Conservation (phyloP, 352 stramenopile species). For the Phytopythium vexans region DNA sequence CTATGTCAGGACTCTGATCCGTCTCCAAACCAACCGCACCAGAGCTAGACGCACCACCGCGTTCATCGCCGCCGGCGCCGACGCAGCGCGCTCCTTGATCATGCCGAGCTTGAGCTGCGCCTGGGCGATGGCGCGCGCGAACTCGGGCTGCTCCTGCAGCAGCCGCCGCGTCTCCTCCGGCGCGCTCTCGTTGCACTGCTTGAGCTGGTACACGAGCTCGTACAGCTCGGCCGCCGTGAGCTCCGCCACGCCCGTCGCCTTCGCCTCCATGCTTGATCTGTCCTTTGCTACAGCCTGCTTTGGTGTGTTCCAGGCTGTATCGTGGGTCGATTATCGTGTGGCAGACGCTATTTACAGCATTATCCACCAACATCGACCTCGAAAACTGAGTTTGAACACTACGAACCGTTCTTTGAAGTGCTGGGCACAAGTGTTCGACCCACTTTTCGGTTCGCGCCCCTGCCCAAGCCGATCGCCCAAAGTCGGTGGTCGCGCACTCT, state of each 20-base stretch:
- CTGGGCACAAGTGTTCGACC: no score
- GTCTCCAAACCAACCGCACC: background rate
- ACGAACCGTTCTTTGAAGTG: no score
- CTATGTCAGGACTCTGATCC: no score
- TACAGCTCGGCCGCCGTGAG: slow-evolving; percentile 56
- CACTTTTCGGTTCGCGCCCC: no score
- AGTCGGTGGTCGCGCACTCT: no score
- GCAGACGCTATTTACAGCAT: no score
- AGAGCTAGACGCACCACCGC: slow-evolving; percentile 27
- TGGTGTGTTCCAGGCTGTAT: no score
- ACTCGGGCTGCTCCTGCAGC: slow-evolving; percentile 73
- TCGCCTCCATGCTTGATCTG: slow-evolving; percentile 28
- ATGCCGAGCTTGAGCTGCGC: slow-evolving; percentile 72
- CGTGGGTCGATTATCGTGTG: no score
- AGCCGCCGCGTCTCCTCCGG: slow-evolving; percentile 62
- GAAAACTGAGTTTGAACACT: no score
- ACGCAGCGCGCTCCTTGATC: slow-evolving; percentile 46
- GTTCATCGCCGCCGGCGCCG: slow-evolving; percentile 35
- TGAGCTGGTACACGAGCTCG: slow-evolving; percentile 76
- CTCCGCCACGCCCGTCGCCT: slow-evolving; percentile 45
- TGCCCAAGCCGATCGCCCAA: no score
- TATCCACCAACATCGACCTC: no score
- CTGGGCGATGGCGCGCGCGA: slow-evolving; percentile 66
- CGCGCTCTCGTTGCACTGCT: slow-evolving; percentile 78
- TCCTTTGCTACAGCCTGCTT: no score